A percentile compares a stretch with the other conserved stretches of the same genome.
Evolutionary conservation across 257 asterid genomes (phyloP).

Genomic region (Solanum pinnatisectum): DNA sequence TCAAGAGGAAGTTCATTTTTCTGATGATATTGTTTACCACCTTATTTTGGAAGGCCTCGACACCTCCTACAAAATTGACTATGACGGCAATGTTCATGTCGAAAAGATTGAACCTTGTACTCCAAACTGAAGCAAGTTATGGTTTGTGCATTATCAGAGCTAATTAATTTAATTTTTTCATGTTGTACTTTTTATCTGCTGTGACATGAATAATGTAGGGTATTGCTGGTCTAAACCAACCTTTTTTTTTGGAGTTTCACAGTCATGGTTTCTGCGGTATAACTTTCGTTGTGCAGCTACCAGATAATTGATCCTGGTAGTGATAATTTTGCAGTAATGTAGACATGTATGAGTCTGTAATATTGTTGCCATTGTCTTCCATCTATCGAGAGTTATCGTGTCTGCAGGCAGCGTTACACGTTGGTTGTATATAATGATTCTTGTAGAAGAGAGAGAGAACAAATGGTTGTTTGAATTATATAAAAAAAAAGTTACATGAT

Average conservation of each 20-base stretch:
- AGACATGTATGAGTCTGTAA: background rate
- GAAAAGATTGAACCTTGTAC: slow-evolving; percentile 31
- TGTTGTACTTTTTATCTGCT: background rate
- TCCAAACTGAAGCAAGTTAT: slow-evolving; percentile 1
- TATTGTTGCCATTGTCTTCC: background rate
- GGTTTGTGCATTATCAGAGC: background rate
- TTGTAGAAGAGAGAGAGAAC: background rate
- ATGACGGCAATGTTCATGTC: slow-evolving; percentile 46
- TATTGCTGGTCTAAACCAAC: background rate
- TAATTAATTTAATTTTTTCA: background rate
- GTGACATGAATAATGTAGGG: background rate
- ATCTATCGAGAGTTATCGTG: background rate
- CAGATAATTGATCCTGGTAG: background rate
- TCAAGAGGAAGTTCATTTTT: slow-evolving; percentile 2
- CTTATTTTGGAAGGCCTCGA: slow-evolving; percentile 62
- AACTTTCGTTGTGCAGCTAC: background rate
- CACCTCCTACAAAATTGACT: slow-evolving; percentile 63
- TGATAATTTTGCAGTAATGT: background rate
- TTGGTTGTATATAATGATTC: background rate
- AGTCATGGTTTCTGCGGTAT: background rate
- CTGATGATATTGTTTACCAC: slow-evolving; percentile 38
- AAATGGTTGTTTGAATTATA: background rate
- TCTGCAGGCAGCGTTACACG: background rate
- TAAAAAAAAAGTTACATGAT: background rate
- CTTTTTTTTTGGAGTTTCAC: background rate